phyloP scores from a whole-genome alignment of 371 early-diverging fungal species.

The Rhizopus delemar region DNA sequence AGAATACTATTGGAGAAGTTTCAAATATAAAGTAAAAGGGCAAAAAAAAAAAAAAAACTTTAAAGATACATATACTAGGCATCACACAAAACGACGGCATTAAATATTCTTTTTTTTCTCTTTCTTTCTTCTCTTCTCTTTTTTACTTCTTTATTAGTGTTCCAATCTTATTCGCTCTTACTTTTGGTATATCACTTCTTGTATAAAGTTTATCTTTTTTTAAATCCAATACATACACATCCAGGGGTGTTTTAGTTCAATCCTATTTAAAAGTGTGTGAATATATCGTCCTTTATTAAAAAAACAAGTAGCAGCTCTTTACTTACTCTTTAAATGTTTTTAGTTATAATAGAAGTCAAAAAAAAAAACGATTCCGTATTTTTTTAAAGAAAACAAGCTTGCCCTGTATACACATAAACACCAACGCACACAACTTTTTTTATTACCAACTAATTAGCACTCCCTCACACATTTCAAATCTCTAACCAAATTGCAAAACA shows the following conservation, averaged over 20 bases:
- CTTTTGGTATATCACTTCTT: not conserved
- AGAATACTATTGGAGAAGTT: constrained; percentile 28
- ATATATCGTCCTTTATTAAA: too few species aligned
- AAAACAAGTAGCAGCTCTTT: too few species aligned
- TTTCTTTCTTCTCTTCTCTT: constrained; percentile 4
- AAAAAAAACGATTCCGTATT: too few species aligned
- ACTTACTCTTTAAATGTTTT: too few species aligned
- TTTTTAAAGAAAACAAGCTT: too few species aligned
- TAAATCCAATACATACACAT: too few species aligned
- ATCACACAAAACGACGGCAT: constrained; percentile 16
- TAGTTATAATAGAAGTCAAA: too few species aligned
- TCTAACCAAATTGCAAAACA: too few species aligned
- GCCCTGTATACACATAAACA: too few species aligned
- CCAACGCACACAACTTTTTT: not conserved
- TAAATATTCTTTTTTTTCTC: constrained; percentile 14
- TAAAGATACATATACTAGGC: constrained; percentile 22
- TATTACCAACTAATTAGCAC: not conserved
- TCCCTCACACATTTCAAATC: not conserved
- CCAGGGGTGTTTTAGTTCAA: too few species aligned
- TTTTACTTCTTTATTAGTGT: not conserved
- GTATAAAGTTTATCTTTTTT: not conserved
- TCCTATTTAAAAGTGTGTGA: too few species aligned
- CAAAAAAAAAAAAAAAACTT: not conserved
- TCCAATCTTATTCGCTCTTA: not conserved
- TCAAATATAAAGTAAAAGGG: constrained; percentile 20